Evolutionary conservation across 2,329 filamentous ascomycete genomes (phyloP).

Genomic region (Neoscytalidium dimidiatum): DNA sequence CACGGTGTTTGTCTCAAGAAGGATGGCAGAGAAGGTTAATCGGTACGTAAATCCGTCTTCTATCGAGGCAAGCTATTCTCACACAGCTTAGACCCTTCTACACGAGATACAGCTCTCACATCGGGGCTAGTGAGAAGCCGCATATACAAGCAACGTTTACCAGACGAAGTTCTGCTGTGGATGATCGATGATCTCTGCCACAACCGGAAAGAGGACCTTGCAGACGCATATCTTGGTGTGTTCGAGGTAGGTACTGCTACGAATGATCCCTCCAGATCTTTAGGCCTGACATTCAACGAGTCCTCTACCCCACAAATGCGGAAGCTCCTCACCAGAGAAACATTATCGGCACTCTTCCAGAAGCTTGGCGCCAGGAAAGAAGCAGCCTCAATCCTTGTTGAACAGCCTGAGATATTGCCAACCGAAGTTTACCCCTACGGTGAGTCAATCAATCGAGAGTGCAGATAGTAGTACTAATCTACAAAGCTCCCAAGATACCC

Average conservation of each 20-base stretch:
- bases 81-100: not conserved
- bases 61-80: not conserved
- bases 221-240: conserved; percentile 36
- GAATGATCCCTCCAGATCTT: not conserved
- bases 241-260: conserved; percentile 27
- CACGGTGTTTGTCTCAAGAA: conserved; percentile 27
- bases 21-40: conserved; percentile 9
- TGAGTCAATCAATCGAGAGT: not conserved
- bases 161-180: conserved; percentile 44
- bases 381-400: not conserved
- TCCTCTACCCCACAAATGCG: conserved; percentile 5
- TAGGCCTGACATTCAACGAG: not conserved
- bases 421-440: not conserved
- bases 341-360: not conserved
- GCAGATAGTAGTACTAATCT: not conserved
- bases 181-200: conserved; percentile 41
- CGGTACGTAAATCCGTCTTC: not conserved
- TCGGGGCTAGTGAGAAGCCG: conserved; percentile 45
- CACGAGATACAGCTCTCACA: conserved; percentile 42
- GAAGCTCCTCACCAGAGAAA: not conserved
- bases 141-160: conserved; percentile 38
- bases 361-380: not conserved
- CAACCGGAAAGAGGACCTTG: conserved; percentile 34
- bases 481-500: conserved; percentile 13
- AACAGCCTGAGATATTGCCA: not conserved